Percentiles rank a stretch among this genome's conserved stretches.
Conservation (phyloP, 1,284 basidiomycete species). For the Fomitopsis pinicola region DNA sequence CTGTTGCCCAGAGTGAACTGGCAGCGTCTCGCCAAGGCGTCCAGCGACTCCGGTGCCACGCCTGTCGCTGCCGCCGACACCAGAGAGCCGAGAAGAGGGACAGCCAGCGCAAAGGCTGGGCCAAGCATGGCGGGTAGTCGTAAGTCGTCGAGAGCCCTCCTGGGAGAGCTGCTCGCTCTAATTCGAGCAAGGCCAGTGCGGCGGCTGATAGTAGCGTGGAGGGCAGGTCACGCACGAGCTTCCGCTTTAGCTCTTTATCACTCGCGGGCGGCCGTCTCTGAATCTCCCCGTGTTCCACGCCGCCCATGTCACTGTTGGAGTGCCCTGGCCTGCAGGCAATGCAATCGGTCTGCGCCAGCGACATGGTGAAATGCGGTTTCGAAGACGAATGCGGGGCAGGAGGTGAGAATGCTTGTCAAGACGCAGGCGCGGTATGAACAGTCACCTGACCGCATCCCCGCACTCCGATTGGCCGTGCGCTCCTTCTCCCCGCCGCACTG, state of each 20-base stretch:
- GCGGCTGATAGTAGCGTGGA: constrained; percentile 2
- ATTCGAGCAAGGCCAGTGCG: neutral
- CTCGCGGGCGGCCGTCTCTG: neutral
- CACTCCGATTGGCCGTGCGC: neutral
- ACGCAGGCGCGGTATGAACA: neutral
- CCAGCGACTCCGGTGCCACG: constrained; percentile 9
- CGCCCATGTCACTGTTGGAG: neutral
- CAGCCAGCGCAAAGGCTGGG: neutral
- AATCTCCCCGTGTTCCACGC: neutral
- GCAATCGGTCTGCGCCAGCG: neutral
- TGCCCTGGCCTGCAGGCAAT: neutral
- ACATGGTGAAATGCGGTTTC: neutral
- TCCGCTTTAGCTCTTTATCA: neutral
- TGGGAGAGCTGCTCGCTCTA: neutral
- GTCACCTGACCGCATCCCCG: neutral
- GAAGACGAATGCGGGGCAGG: neutral
- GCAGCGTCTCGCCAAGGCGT: constrained; percentile 22
- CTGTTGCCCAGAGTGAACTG: constrained; percentile 21
- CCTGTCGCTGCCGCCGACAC: constrained; percentile 8
- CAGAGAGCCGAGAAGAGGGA: neutral
- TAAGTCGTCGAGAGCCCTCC: neutral
- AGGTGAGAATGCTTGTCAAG: neutral
- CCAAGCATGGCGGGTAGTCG: constrained; percentile 3
- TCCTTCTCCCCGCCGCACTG: neutral
- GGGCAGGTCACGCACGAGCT: neutral